A percentile compares a stretch with the other conserved stretches of the same genome.
Evolutionary conservation across 2,329 filamentous ascomycete genomes (phyloP).

Genomic region (Macroventuria anomochaeta): DNA sequence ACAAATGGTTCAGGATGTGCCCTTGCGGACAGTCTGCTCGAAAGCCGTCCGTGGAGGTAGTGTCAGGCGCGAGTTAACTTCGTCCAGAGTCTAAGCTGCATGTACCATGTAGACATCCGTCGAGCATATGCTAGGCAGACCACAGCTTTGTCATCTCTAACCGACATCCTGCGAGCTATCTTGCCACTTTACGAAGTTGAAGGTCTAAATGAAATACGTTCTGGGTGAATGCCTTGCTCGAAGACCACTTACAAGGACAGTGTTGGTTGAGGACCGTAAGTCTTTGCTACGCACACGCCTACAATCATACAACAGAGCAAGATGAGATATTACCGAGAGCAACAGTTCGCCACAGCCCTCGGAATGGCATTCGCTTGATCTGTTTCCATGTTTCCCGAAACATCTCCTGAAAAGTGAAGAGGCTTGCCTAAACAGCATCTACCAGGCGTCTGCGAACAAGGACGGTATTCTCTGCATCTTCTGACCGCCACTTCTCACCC

Average conservation of each 20-base stretch:
- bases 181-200: background rate
- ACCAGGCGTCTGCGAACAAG: slow-evolving; percentile 1
- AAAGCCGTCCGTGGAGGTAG: background rate
- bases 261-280: background rate
- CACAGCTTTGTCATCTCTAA: background rate
- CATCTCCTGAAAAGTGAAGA: too few relatives aligned
- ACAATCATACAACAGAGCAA: background rate
- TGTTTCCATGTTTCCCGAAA: slow-evolving; percentile 4
- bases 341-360: background rate
- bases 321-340: background rate
- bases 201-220: background rate
- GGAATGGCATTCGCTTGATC: background rate
- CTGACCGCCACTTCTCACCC: slow-evolving; percentile 25
- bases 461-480: slow-evolving; percentile 6
- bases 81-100: background rate
- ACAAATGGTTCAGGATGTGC: background rate
- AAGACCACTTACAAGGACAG: background rate
- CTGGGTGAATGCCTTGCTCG: background rate
- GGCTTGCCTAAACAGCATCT: slow-evolving; percentile 14
- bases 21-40: background rate
- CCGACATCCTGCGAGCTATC: background rate
- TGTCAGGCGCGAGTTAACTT: background rate
- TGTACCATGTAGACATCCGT: background rate
- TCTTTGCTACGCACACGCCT: background rate
- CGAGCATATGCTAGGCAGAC: background rate